Conservation (phyloP, 1,139 yeast genomes). For the Debaryomyces fabryi region DNA sequence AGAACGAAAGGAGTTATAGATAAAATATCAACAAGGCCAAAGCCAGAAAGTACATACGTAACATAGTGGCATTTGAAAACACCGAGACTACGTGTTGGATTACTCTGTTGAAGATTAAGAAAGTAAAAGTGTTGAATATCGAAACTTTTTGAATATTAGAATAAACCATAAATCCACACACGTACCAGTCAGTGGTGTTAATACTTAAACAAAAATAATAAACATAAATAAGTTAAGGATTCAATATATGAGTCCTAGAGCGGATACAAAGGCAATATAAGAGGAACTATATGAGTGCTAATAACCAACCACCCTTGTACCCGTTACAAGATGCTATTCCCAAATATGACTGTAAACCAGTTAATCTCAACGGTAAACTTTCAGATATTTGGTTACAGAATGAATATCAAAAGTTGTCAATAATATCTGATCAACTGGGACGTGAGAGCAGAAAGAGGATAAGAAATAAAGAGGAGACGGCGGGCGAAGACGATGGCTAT, state of each 20-base stretch:
- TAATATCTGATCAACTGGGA: conserved; percentile 14
- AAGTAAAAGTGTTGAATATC: background rate
- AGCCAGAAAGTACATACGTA: background rate
- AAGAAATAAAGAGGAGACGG: conserved; percentile 16
- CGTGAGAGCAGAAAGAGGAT: conserved; percentile 32
- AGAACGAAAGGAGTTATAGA: conserved; percentile 2
- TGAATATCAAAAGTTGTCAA: conserved; percentile 34
- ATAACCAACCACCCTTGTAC: conserved; percentile 30
- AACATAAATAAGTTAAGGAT: background rate
- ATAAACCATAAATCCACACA: conserved; percentile 3
- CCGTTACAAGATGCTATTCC: conserved; percentile 38
- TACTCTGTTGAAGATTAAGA: background rate
- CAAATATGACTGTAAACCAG: conserved; percentile 36
- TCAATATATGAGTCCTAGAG: background rate
- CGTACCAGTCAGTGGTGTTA: conserved; percentile 1
- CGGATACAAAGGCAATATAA: background rate
- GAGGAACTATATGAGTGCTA: conserved; percentile 1
- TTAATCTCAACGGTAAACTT: conserved; percentile 37
- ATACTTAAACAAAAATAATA: background rate
- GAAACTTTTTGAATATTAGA: background rate
- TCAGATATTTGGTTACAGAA: conserved; percentile 38
- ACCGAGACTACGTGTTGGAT: background rate
- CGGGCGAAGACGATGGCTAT: conserved; percentile 13
- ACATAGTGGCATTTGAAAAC: background rate
- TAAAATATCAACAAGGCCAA: conserved; percentile 4